Evolutionary conservation across 768 basidiomycete genomes (phyloP), one percentile per base, ranked within the genome.

Genomic region (Tubosaeta brunneosetosa): DNA sequence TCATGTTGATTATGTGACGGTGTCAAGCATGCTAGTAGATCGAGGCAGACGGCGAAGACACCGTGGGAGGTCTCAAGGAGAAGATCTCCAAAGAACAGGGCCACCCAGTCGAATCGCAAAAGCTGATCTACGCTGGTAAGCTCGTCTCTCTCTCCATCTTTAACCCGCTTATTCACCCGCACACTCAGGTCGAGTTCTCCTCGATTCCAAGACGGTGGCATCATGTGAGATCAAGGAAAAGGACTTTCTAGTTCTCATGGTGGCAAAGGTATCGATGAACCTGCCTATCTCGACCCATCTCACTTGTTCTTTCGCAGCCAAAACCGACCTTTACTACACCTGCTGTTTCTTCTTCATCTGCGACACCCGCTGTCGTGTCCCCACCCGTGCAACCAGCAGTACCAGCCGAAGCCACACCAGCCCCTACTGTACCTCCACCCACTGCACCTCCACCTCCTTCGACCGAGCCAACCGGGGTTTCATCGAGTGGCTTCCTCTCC

Each of bases 201-300:
- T 82, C 10, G 94, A 99, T 68, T 82, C 84, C 53, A 94, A 94
- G 76, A 88, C 87, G 2, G 80, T 99, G 33, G 88, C 81, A 61
- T 86, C 88, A 43, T 89, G 87, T 64, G 83, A 87, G 49, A 90
- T 98, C 77, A 94, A 97, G 74, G 95, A 98, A 73, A 98, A 97
- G 75, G 95, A 97, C 70, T 99, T 99, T 74, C 74, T 98, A 55
- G 97, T 99, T n/a, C 83, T 99, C 40, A 99, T 98, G 95, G 91
- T 97, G 32, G 83, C 93, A 47, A 98, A 97, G 84, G 94, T 94
- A 56, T 51, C 42, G 33, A 41, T 47, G 74, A 41, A 36, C 19
- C 32, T 17, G n/a, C 49, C 49, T 22, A 33, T 36, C 38, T 10
- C 37, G 13, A 47, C 11, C 34, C 22, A 13, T 32, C 50, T 59